Base-by-base conservation (phyloP, 139 green algal genomes). In the Tetratostichococcus sp. region DNA sequence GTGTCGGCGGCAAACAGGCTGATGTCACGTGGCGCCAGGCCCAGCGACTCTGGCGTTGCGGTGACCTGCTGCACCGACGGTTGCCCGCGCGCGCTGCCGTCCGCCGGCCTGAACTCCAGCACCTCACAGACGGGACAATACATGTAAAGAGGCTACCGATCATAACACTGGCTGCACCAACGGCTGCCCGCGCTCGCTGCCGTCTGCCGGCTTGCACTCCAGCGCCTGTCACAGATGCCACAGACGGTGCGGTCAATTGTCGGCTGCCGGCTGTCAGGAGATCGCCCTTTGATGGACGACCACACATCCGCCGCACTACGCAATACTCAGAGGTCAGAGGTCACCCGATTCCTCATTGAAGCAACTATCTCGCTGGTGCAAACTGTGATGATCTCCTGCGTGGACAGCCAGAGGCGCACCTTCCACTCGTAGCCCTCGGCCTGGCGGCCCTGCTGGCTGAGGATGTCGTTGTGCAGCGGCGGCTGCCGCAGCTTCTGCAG, bases 21-120 rank as follows among this genome's bases (percentile, higher is more conserved):
- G 5, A 86, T 81, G 69, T 88, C 84, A 0, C 84, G 66, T 0
- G 83, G 83, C 39, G 85, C 77, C 65, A 85, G 73, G 2, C 65
- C 25, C n/a, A 82, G 34, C 57, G 79, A 62, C 6, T 88, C 83
- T 17, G 82, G 81, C 2, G 81, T 87, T 31, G 78, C 83, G 33
- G 70, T 87, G 4, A 77, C 85, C 65, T 88, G 81, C 28, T 87
- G 43, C 28, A 79, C 76, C 17, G 50, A 25, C 11, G 50, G 39
- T 11, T 50, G 39, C 39, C 39, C 50, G 14, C 50, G 17, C 50
- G 22, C 50, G 19, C 50, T 62, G 2, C 62, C 71, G 31, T 43
- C 43, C 31, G 87, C 81, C 1, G 69, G 65, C 8, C 73, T 43
- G 65, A 88, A 88, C 75, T 88, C 83, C 4, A 88, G 57, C 26